Evolutionary conservation across 495 filamentous ascomycete genomes (phyloP).

Genomic region (Haplographium delicatum): DNA sequence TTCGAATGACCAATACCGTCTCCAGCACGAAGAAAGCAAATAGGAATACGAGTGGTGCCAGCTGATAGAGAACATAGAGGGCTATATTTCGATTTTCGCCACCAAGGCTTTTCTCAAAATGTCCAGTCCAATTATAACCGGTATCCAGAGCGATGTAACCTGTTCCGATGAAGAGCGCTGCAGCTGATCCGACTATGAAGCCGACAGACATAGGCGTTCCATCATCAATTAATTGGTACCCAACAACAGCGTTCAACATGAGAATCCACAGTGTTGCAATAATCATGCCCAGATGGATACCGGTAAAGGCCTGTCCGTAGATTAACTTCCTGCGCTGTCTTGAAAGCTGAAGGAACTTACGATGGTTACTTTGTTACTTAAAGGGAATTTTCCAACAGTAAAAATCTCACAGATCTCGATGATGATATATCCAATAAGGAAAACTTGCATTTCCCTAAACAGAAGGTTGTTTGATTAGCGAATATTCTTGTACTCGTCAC

Average conservation of each 20-base stretch:
- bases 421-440: conserved; percentile 81
- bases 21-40: conserved; percentile 80
- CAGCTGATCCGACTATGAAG: conserved; percentile 63
- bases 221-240: conserved; percentile 91
- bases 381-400: conserved; percentile 81
- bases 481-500: neutral
- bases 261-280: conserved; percentile 86
- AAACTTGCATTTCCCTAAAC: conserved; percentile 89
- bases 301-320: conserved; percentile 70
- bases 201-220: conserved; percentile 80
- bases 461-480: neutral
- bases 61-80: conserved; percentile 90
- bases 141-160: conserved; percentile 96
- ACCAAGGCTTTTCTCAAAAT: conserved; percentile 56
- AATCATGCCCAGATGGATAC: conserved; percentile 87
- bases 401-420: conserved; percentile 96
- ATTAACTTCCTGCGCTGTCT: conserved; percentile 20
- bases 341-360: too few species aligned
- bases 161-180: conserved; percentile 76
- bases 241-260: conserved; percentile 85
- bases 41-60: conserved; percentile 84
- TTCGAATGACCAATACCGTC: conserved; percentile 69
- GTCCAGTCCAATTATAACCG: conserved; percentile 75
- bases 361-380: conserved; percentile 59
- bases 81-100: conserved; percentile 68